Conservation (phyloP, 1,284 basidiomycete genomes). For the Trichosporon coremiiforme region DNA sequence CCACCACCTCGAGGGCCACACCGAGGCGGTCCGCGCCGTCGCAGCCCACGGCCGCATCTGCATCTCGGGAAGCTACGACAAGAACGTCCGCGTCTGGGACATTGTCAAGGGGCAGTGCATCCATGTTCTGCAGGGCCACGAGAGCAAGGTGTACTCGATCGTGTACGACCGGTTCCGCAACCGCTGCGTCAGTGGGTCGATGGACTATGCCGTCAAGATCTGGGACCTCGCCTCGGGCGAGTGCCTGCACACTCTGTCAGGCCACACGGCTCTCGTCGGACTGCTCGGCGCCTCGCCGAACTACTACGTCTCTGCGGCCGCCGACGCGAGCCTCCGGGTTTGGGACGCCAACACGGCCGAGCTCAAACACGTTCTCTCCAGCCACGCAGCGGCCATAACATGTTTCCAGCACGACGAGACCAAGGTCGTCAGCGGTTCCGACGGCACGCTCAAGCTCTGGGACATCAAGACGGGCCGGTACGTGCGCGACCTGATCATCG, state of each 20-base stretch:
- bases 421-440: slow-evolving; percentile 88
- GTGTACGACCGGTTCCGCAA: slow-evolving; percentile 80
- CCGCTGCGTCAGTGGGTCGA: slow-evolving; percentile 89
- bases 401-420: slow-evolving; percentile 97
- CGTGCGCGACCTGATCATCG: slow-evolving; percentile 80
- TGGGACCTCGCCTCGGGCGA: slow-evolving; percentile 83
- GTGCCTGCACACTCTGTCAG: slow-evolving; percentile 75
- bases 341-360: slow-evolving; percentile 86
- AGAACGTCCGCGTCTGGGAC: slow-evolving; percentile 91
- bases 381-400: slow-evolving; percentile 90
- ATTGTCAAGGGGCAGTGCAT: slow-evolving; percentile 81
- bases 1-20: slow-evolving; percentile 79
- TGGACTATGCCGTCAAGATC: slow-evolving; percentile 92
- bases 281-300: slow-evolving; percentile 83
- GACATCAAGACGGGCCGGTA: slow-evolving; percentile 80
- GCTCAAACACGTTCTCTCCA: slow-evolving; percentile 74
- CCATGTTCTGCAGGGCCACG: slow-evolving; percentile 79
- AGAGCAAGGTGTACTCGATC: slow-evolving; percentile 90
- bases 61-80: slow-evolving; percentile 94
- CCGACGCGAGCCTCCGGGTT: slow-evolving; percentile 85
- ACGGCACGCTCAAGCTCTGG: slow-evolving; percentile 97
- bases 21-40: slow-evolving; percentile 86
- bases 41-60: slow-evolving; percentile 84
- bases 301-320: slow-evolving; percentile 86
- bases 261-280: slow-evolving; percentile 86